Base-by-base conservation (phyloP, 2,329 filamentous ascomycete species). In the Fusarium decemcellulare region DNA sequence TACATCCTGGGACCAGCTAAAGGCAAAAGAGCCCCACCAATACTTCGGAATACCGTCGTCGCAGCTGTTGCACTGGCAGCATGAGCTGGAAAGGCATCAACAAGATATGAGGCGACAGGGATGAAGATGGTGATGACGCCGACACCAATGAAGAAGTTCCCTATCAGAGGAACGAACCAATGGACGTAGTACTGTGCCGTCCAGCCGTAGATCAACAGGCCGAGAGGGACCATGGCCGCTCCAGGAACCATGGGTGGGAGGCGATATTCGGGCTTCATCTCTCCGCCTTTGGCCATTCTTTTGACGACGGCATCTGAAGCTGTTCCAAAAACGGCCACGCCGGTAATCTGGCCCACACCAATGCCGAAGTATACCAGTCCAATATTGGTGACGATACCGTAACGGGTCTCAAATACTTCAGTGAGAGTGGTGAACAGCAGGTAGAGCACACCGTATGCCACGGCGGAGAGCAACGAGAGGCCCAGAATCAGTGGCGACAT, bases 381-480 rank as follows among this genome's bases (percentile, higher is more conserved):
- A 8, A 39, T 36, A 9, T 52, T 52, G 5, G 48, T 52, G 18
- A 52, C 48, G 5, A 52, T 52, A 2, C 48, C 48, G 10, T 52
- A 52, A 18, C 48, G 48, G n/a, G 48, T 52, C 48, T 39, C 48
- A 11, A 52, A 52, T 8, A 52, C 48, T 52, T 37, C 32, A 2
- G 48, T 52, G 1, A 52, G 34, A 3, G 48, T 52, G 1, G 48
- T 52, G 48, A 52, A 52, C 4, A 87, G 76, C 2, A 78, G 82
- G 63, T 87, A 89, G 0, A 88, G 68, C n/a, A 86, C 82, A 2
- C 86, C 86, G 67, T 87, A 89, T 0, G 83, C 78, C 30, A 52
- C 48, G 7, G 48, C 48, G 9, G 48, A 34, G 6, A 52, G 48
- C 7, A 52, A 34, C 27, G 48, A 52, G 2, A 52, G 18, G 5